Percentiles rank a stretch among this genome's conserved stretches.
phyloP scores from a whole-genome alignment of 2,329 filamentous ascomycete genomes.

The Trichoderma asperellum region DNA sequence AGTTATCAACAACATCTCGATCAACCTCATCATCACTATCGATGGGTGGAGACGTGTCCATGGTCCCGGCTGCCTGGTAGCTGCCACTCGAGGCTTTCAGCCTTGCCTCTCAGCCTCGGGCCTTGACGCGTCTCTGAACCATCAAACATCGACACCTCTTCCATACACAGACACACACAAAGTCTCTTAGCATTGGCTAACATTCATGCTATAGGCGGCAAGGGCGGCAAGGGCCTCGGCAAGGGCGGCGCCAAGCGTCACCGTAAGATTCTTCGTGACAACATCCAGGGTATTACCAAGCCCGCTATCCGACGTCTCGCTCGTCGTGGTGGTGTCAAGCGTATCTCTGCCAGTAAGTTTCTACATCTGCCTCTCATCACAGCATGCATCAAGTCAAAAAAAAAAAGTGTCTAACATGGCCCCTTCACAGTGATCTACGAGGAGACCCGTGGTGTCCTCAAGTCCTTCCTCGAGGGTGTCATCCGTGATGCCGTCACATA shows the following conservation, averaged over 20 bases:
- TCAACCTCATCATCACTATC: not conserved
- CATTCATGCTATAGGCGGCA: constrained; percentile 68
- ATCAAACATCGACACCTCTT: not conserved
- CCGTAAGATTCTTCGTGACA: constrained; percentile 98
- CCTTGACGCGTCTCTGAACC: constrained; percentile 15
- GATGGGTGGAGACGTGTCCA: not conserved
- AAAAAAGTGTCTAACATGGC: not conserved
- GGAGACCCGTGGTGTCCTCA: constrained; percentile 76
- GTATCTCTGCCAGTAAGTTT: constrained; percentile 89
- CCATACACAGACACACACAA: not conserved
- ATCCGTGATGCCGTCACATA: constrained; percentile 79
- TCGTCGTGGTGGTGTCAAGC: constrained; percentile 99
- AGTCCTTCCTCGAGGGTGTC: constrained; percentile 77
- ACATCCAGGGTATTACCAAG: constrained; percentile 99
- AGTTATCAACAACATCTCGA: too few species aligned
- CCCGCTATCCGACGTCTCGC: constrained; percentile 97
- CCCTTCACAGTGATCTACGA: constrained; percentile 68
- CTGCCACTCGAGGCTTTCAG: not conserved
- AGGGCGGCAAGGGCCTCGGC: constrained; percentile 96
- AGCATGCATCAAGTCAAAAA: not conserved
- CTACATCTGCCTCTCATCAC: not conserved
- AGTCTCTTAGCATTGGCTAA: constrained; percentile 45
- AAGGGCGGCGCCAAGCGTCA: constrained; percentile 99
- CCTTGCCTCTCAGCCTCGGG: not conserved
- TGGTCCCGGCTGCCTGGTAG: not conserved